These are phyloP conservation scores for Fusarium penzigii DNA, from an alignment of 2,329 filamentous ascomycete genomes.

Conservation along the genomic window DNA sequence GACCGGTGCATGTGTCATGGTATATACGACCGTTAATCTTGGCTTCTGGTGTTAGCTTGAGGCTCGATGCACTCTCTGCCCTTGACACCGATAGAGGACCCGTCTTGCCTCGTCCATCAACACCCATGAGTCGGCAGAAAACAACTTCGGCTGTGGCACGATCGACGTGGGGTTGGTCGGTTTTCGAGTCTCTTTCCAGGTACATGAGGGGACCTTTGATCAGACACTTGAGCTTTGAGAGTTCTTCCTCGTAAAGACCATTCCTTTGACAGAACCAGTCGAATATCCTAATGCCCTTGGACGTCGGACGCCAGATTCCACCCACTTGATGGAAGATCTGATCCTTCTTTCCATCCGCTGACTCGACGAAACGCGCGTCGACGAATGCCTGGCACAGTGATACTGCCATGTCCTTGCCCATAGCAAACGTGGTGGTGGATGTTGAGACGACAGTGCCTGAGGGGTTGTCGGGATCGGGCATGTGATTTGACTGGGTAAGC, in stretches of 20 bases:
- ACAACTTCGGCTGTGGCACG: constrained; percentile 89
- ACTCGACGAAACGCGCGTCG: constrained; percentile 91
- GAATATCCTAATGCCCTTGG: constrained; percentile 92
- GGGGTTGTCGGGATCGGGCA: constrained; percentile 96
- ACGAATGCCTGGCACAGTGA: constrained; percentile 93
- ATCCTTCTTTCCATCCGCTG: constrained; percentile 82
- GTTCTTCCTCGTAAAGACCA: constrained; percentile 90
- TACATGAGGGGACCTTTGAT: constrained; percentile 86
- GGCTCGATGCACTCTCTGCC: constrained; percentile 28
- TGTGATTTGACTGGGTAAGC: constrained; percentile 96
- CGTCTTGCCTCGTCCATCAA: constrained; percentile 81
- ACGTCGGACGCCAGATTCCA: constrained; percentile 87
- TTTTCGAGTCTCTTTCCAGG: constrained; percentile 78
- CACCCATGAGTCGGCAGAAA: constrained; percentile 85
- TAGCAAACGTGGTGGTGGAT: constrained; percentile 96
- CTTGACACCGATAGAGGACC: constrained; percentile 56
- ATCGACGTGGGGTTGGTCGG: constrained; percentile 86
- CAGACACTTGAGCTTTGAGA: constrained; percentile 76
- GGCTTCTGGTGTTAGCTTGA: constrained; percentile 86
- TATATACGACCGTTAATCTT: constrained; percentile 74
- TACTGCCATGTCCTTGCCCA: constrained; percentile 97
- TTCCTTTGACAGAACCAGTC: constrained; percentile 92
- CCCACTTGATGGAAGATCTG: constrained; percentile 83
- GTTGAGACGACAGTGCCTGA: constrained; percentile 95
- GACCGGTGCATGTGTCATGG: constrained; percentile 87